Evolutionary conservation across 2,329 filamentous ascomycete genomes (phyloP).

Genomic region (Teratosphaeria zuluensis): DNA sequence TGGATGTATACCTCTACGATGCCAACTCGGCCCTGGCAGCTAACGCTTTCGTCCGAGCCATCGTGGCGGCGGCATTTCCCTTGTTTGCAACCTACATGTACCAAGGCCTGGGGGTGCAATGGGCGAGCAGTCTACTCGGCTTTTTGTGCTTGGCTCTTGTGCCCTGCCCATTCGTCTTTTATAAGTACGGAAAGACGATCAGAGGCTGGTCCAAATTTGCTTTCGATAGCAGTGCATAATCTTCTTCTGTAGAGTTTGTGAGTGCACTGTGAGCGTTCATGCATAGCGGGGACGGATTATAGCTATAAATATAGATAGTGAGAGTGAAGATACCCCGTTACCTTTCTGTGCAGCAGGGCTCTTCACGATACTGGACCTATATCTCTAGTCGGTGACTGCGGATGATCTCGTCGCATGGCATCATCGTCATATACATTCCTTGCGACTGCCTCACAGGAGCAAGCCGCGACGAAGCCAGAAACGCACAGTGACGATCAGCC

Average conservation of each 20-base stretch:
- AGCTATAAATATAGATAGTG: neutral
- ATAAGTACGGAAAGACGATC: slow-evolving; percentile 19
- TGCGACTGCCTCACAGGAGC: too few relatives aligned
- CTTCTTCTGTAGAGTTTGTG: neutral
- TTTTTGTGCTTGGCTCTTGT: slow-evolving; percentile 23
- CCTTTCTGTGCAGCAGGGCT: neutral
- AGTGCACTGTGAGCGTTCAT: neutral
- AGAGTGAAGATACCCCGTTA: neutral
- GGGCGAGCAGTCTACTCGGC: slow-evolving; percentile 26
- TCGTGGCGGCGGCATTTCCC: slow-evolving; percentile 28
- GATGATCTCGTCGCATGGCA: neutral
- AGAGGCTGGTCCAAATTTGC: slow-evolving; percentile 6
- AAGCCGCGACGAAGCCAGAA: too few relatives aligned
- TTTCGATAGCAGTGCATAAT: neutral
- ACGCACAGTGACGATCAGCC: too few relatives aligned
- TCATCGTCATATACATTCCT: too few relatives aligned
- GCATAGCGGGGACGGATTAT: neutral
- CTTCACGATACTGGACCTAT: neutral
- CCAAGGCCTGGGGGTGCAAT: slow-evolving; percentile 23
- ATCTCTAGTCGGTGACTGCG: neutral
- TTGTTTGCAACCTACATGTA: slow-evolving; percentile 27
- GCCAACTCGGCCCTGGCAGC: slow-evolving; percentile 25
- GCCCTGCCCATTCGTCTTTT: slow-evolving; percentile 22
- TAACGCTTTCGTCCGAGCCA: slow-evolving; percentile 27
- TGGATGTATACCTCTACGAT: slow-evolving; percentile 34